phyloP scores from a whole-genome alignment of 1,284 basidiomycete species.

The Ganoderma resinaceum region DNA sequence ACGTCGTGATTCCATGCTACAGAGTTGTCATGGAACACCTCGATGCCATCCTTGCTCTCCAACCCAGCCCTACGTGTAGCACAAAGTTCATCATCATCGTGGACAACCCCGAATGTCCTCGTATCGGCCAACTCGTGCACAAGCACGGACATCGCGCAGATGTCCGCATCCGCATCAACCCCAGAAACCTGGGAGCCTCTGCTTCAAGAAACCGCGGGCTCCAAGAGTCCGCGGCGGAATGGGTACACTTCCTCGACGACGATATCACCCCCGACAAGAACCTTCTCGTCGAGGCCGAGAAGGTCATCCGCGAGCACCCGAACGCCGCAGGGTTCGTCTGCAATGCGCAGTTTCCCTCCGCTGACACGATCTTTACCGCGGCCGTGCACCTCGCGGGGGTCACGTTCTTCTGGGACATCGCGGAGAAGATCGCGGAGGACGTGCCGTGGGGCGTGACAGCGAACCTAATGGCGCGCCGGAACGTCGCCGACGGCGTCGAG shows the following conservation, averaged over 20 bases:
- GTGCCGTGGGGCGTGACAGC: conserved; percentile 72
- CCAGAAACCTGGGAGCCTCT: conserved; percentile 52
- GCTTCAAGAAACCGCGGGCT: conserved; percentile 58
- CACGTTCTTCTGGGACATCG: conserved; percentile 69
- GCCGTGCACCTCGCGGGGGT: conserved; percentile 63
- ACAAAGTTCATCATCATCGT: conserved; percentile 66
- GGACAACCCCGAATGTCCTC: conserved; percentile 56
- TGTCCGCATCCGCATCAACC: conserved; percentile 56
- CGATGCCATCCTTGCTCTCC: conserved; percentile 51
- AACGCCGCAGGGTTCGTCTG: conserved; percentile 63
- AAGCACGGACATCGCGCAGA: conserved; percentile 49
- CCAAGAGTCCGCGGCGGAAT: conserved; percentile 55
- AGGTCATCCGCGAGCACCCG: conserved; percentile 52
- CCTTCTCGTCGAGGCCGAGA: conserved; percentile 55
- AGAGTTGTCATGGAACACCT: conserved; percentile 56
- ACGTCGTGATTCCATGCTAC: conserved; percentile 63
- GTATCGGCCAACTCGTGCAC: conserved; percentile 42
- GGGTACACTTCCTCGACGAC: conserved; percentile 64
- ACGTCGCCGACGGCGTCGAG: conserved; percentile 50
- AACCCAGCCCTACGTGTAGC: conserved; percentile 48
- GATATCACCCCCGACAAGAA: conserved; percentile 55
- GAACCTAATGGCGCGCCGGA: conserved; percentile 58
- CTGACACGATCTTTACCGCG: conserved; percentile 56
- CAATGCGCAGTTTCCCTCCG: conserved; percentile 54
- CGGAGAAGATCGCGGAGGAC: conserved; percentile 52